Evolutionary conservation across 202 grass and related monocot species (phyloP), one percentile per base, ranked within the genome.

Genomic region (Tripidium arundinaceum): DNA sequence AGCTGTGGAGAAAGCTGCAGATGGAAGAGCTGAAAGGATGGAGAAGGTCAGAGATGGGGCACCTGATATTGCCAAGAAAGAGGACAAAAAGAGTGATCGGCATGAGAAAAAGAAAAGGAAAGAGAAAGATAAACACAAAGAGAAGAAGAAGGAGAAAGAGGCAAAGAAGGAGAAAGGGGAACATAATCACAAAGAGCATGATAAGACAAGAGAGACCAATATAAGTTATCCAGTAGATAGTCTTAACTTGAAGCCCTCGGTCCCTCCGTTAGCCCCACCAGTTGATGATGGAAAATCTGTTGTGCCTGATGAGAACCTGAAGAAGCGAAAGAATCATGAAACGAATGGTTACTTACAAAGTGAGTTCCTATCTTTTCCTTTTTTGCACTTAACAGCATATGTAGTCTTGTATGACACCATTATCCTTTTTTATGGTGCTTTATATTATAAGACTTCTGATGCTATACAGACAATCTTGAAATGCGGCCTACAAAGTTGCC

Each of bases 271-370:
- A 65, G 83, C 38, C 52, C 55, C 55, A 77, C 12, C 65, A 31
- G 47, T 42, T 57, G 68, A 78, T 63, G 72, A 70, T 57, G 46
- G n/a, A 6, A 84, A 81, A 49, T 43, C 77, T 87, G 19, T 54
- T 70, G 73, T 57, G 68, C 65, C 67, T 71, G 67, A 82, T 79
- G 81, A 89, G 60, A 92, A 76, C 41, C 40, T 83, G 80, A 91
- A 81, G 84, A 92, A 93, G 79, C 79, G 91, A 85, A 93, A 90
- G 85, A 87, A 73, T 71, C 82, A 71, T 16, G 91, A 90, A 65
- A 87, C 73, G 69, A 90, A 93, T 87, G 91, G 87, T 65, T 85
- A 79, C 79, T 60, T 74, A 66, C 87, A 85, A 83, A 84, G 91
- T 93, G 84, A 87, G 91, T 85, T 81, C 24, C 78, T 74, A 68